Percentiles rank a stretch among this genome's conserved stretches.
Evolutionary conservation across 768 basidiomycete species (phyloP).

Genomic region (Rhizopogon sp.): DNA sequence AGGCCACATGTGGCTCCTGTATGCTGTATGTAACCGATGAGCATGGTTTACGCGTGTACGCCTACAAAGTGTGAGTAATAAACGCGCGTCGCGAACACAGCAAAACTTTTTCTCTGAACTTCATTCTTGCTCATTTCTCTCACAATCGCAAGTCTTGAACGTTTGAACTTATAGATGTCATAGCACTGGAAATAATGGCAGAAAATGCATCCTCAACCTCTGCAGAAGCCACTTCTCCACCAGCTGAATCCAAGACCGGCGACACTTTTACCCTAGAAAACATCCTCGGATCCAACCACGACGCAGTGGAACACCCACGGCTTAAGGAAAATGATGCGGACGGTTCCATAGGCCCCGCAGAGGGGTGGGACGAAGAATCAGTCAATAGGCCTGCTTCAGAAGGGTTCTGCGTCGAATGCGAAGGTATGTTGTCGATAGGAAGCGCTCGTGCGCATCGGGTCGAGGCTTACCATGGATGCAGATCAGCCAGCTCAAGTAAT

Average conservation of each 20-base stretch:
- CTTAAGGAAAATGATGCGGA: slow-evolving; percentile 28
- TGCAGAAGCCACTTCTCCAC: slow-evolving; percentile 6
- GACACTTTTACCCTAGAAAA: slow-evolving; percentile 57
- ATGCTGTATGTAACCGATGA: neutral
- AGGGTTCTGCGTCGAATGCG: slow-evolving; percentile 80
- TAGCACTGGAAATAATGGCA: slow-evolving; percentile 13
- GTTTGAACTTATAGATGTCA: slow-evolving; percentile 6
- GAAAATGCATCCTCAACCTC: slow-evolving; percentile 13
- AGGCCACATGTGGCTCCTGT: neutral
- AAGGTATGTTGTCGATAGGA: slow-evolving; percentile 49
- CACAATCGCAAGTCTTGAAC: neutral
- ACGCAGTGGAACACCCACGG: slow-evolving; percentile 51
- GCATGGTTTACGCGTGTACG: slow-evolving; percentile 20
- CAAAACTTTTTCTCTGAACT: slow-evolving; percentile 4
- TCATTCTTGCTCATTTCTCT: slow-evolving; percentile 6
- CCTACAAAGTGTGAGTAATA: slow-evolving; percentile 5
- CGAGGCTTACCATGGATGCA: slow-evolving; percentile 20
- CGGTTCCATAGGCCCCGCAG: slow-evolving; percentile 31
- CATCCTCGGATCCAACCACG: slow-evolving; percentile 63
- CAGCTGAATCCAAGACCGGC: slow-evolving; percentile 2
- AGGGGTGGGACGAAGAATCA: slow-evolving; percentile 69
- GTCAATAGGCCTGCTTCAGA: slow-evolving; percentile 40
- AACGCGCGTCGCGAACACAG: neutral
- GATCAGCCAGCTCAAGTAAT: slow-evolving; percentile 79
- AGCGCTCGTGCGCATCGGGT: neutral